Percentiles rank a stretch among this genome's conserved stretches.
These are phyloP conservation scores for Parsonsia alboflavescens DNA, from an alignment of 257 asterid genomes.

Conservation along the genomic window DNA sequence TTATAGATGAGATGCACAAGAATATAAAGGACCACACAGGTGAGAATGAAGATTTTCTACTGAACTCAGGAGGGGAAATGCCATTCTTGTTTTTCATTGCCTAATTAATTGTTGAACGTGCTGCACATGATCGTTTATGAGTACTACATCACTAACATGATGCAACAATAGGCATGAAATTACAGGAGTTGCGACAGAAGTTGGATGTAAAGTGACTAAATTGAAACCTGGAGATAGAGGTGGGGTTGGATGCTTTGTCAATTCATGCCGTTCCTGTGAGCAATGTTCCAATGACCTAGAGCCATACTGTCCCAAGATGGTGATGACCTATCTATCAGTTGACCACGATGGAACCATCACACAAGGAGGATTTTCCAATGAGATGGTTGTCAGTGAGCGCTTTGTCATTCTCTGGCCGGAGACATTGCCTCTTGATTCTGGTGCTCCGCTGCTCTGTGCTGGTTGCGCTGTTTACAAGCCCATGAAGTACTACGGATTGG, in stretches of 20 bases:
- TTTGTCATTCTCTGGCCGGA: constrained; percentile 20
- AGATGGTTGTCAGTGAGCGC: constrained; percentile 22
- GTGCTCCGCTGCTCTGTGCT: constrained; percentile 29
- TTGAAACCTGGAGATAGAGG: constrained; percentile 25
- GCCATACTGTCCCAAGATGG: constrained; percentile 19
- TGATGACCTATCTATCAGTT: constrained; percentile 10
- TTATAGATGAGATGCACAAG: too few relatives aligned
- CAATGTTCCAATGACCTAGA: constrained; percentile 20
- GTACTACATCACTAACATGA: background rate
- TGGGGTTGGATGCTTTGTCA: constrained; percentile 23
- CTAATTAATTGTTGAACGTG: background rate
- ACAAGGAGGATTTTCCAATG: constrained; percentile 22
- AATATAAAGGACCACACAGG: too few relatives aligned
- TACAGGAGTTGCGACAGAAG: constrained; percentile 21
- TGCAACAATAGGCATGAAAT: constrained; percentile 20
- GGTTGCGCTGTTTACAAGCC: constrained; percentile 22
- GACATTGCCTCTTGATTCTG: constrained; percentile 19
- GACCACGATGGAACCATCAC: constrained; percentile 11
- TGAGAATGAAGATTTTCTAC: too few relatives aligned
- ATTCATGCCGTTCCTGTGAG: constrained; percentile 23
- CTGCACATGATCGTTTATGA: background rate
- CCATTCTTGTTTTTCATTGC: too few relatives aligned
- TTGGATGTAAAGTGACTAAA: constrained; percentile 21
- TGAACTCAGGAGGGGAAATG: too few relatives aligned
- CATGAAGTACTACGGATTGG: constrained; percentile 16